Evolutionary conservation across 208 protist genomes (phyloP).

Genomic region (Wallacemonas collosoma): DNA sequence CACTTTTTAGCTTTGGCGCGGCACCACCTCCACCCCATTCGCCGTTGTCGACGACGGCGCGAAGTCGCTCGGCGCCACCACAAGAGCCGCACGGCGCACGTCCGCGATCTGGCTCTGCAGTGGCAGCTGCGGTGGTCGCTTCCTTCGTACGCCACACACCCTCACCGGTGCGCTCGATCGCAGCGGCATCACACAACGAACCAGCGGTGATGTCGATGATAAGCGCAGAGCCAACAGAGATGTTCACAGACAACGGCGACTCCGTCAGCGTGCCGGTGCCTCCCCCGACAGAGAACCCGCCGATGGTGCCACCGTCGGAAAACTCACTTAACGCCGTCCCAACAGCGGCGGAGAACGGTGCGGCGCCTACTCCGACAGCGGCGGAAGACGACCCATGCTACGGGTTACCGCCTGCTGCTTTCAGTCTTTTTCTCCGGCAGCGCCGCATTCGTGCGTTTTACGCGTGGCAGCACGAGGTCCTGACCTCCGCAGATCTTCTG

Average conservation of each 20-base stretch:
- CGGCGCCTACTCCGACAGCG: not conserved
- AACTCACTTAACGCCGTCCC: too few relatives aligned
- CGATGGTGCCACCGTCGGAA: not conserved
- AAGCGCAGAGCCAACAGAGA: slow-evolving; percentile 5
- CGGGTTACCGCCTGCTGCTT: slow-evolving; percentile 47
- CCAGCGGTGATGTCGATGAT: not conserved
- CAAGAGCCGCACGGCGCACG: not conserved
- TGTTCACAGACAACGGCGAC: slow-evolving; percentile 13
- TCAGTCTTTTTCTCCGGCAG: slow-evolving; percentile 39
- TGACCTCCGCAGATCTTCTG: slow-evolving; percentile 54
- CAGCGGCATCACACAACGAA: not conserved
- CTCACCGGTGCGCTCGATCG: not conserved
- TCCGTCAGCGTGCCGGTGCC: slow-evolving; percentile 3
- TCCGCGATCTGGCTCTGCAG: too few relatives aligned
- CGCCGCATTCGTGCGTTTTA: slow-evolving; percentile 69
- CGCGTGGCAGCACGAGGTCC: slow-evolving; percentile 85
- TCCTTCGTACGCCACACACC: not conserved
- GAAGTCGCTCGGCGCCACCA: not conserved
- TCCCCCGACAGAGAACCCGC: not conserved
- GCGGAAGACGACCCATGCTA: slow-evolving; percentile 33
- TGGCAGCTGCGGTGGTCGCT: too few relatives aligned
- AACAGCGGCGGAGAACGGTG: too few relatives aligned
- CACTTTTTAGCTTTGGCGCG: not conserved
- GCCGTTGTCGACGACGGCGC: too few relatives aligned
- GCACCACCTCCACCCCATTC: not conserved